These are phyloP conservation scores for Fusarium sp. DNA, from an alignment of 2,329 filamentous ascomycete genomes.

Conservation along the genomic window DNA sequence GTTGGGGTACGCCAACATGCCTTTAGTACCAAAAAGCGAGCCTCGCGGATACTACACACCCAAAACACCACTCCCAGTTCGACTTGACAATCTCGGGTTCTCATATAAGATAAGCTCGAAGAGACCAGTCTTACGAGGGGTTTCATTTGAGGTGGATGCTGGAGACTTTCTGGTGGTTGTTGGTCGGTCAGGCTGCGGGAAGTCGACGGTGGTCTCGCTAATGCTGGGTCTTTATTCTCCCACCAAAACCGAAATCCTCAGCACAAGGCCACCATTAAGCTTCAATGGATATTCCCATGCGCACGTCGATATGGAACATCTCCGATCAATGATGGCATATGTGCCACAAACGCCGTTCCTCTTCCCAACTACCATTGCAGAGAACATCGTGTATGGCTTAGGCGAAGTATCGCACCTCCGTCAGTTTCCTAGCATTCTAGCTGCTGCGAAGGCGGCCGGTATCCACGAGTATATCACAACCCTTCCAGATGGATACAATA, in stretches of 20 bases:
- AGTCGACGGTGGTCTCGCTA: slow-evolving; percentile 83
- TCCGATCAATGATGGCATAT: slow-evolving; percentile 72
- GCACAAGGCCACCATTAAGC: slow-evolving; percentile 55
- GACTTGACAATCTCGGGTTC: slow-evolving; percentile 69
- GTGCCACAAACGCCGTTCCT: slow-evolving; percentile 78
- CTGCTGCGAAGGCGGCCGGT: slow-evolving; percentile 67
- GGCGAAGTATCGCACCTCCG: slow-evolving; percentile 62
- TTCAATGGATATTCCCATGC: slow-evolving; percentile 68
- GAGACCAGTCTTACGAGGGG: slow-evolving; percentile 65
- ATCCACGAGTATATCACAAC: slow-evolving; percentile 82
- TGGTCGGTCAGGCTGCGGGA: slow-evolving; percentile 87
- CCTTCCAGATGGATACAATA: slow-evolving; percentile 70
- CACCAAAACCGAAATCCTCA: background rate
- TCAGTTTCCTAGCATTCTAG: slow-evolving; percentile 56
- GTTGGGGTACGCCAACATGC: slow-evolving; percentile 74
- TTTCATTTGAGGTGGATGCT: slow-evolving; percentile 72
- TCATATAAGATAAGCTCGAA: slow-evolving; percentile 71
- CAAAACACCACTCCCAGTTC: slow-evolving; percentile 56
- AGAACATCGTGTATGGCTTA: slow-evolving; percentile 87
- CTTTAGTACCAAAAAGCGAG: slow-evolving; percentile 66
- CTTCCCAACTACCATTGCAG: slow-evolving; percentile 79
- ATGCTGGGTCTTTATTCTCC: slow-evolving; percentile 76
- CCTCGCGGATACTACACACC: slow-evolving; percentile 54
- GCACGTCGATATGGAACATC: slow-evolving; percentile 66
- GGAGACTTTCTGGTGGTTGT: slow-evolving; percentile 81